These are phyloP conservation scores for Moesziomyces sp. DNA, from an alignment of 1,284 basidiomycete species.

Conservation along the genomic window DNA sequence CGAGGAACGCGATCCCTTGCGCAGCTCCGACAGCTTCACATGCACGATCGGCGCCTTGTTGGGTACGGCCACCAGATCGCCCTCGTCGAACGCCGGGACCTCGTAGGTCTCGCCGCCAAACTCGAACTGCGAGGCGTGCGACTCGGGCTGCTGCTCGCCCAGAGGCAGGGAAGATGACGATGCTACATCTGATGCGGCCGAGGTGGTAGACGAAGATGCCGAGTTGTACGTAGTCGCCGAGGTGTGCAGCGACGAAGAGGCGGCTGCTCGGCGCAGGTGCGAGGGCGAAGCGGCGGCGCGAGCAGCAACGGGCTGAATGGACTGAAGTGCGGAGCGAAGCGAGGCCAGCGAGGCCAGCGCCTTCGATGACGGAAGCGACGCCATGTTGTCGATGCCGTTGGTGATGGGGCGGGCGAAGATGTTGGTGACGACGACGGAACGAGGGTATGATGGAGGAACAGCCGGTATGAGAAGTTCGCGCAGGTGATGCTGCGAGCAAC, in stretches of 20 bases:
- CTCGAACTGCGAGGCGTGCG: constrained; percentile 37
- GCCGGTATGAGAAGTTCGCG: no score
- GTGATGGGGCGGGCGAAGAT: neutral
- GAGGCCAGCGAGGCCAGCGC: constrained; percentile 31
- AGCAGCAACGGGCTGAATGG: constrained; percentile 25
- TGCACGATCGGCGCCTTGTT: constrained; percentile 48
- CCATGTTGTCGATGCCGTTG: constrained; percentile 4
- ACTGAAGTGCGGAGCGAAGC: constrained; percentile 27
- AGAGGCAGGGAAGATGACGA: constrained; percentile 2
- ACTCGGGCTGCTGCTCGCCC: constrained; percentile 6
- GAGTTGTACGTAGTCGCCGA: constrained; percentile 10
- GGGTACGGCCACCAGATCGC: constrained; percentile 41
- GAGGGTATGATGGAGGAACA: no score
- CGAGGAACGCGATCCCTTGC: constrained; percentile 7
- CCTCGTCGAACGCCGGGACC: constrained; percentile 34
- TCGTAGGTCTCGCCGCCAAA: constrained; percentile 34
- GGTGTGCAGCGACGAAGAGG: constrained; percentile 30
- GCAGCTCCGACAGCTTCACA: constrained; percentile 44
- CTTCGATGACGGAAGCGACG: constrained; percentile 20
- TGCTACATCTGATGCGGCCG: constrained; percentile 4
- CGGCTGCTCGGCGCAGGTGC: constrained; percentile 2
- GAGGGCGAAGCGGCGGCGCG: constrained; percentile 20
- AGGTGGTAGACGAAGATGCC: constrained; percentile 6
- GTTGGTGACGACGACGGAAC: neutral
- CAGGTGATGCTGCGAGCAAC: neutral